Percentiles rank a stretch among this genome's conserved stretches.
Evolutionary conservation across 495 filamentous ascomycete species (phyloP).

Genomic region (Hypoxylon lienhwacheense): DNA sequence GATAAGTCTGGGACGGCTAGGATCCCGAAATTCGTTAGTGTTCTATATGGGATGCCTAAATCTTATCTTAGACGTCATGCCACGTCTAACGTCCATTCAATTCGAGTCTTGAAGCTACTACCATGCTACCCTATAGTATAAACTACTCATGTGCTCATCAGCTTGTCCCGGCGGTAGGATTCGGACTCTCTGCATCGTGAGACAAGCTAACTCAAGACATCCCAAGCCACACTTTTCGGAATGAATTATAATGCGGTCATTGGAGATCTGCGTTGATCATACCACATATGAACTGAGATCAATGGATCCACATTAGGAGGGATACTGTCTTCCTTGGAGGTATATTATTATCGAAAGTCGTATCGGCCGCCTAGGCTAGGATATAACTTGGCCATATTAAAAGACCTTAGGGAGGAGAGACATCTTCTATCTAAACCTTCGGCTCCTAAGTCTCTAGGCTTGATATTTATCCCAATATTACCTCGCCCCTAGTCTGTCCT

Average conservation of each 20-base stretch:
- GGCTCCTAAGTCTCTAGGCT: slow-evolving; percentile 8
- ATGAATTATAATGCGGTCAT: slow-evolving; percentile 7
- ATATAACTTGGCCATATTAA: slow-evolving; percentile 15
- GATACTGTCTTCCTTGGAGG: slow-evolving; percentile 2
- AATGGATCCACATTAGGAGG: slow-evolving; percentile 9
- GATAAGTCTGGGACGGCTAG: not conserved
- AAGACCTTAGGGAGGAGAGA: slow-evolving; percentile 6
- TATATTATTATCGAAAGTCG: slow-evolving; percentile 10
- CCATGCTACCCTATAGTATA: too few species aligned
- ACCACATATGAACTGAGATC: slow-evolving; percentile 9
- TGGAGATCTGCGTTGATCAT: slow-evolving; percentile 9
- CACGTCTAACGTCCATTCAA: slow-evolving; percentile 7
- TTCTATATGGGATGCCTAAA: slow-evolving; percentile 11
- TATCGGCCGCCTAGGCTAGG: not conserved
- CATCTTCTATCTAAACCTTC: slow-evolving; percentile 1
- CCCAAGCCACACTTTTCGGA: slow-evolving; percentile 16
- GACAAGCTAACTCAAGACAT: slow-evolving; percentile 23
- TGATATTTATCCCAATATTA: not conserved
- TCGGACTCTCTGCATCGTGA: slow-evolving; percentile 21
- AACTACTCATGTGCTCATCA: slow-evolving; percentile 1
- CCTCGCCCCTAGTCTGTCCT: not conserved
- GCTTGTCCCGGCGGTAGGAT: not conserved
- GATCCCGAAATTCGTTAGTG: slow-evolving; percentile 4
- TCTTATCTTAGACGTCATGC: slow-evolving; percentile 27
- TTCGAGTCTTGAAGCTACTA: slow-evolving; percentile 1